Evolutionary conservation across 2,329 filamentous ascomycete species (phyloP), one percentile per base, ranked within the genome.

Genomic region (Cercospora sp.): DNA sequence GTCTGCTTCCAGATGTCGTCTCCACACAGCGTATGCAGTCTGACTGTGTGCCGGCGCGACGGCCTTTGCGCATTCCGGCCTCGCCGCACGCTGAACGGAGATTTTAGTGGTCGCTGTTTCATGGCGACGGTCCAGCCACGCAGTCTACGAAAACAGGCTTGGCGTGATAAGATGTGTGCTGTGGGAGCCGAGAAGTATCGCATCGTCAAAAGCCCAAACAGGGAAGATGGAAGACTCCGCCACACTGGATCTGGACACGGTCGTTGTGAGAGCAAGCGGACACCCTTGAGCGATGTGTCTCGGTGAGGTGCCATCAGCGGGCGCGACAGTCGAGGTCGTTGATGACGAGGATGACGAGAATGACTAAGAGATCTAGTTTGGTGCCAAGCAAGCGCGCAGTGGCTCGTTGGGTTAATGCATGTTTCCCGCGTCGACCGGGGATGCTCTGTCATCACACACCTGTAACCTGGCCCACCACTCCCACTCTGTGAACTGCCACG

Each of bases 281-380:
- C 33, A 36, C 5, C 12, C 33, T 36, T 13, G 33, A 3, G 12
- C 33, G 5, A 18, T 48, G n/a, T 48, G n/a, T 48, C 18, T 20
- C 3, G 42, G 42, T 20, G 42, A 20, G 18, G 42, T 48, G 42
- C 42, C 42, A 48, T 48, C 42, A 48, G 42, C 42, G 42, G 42
- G n/a, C 42, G 42, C 42, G 42, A 18, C n/a, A 12, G n/a, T 20
- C 42, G 42, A 20, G n/a, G 42, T 18, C 42, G n/a, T 18, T 16
- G 42, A 48, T 48, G 42, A 48, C 18, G 42, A 20, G 10, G 48
- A 28, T 28, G 48, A 26, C 48, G 20, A 53, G 20, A 26, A 53
- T 53, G 48, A 53, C 48, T 26, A 53, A 53, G 48, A 53, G 48
- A 53, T 53, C 48, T 53, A 28, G 48, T 53, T 39, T 51, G 45